Evolutionary conservation across 441 rosid species (phyloP).

Genomic region (Populus hybrid): DNA sequence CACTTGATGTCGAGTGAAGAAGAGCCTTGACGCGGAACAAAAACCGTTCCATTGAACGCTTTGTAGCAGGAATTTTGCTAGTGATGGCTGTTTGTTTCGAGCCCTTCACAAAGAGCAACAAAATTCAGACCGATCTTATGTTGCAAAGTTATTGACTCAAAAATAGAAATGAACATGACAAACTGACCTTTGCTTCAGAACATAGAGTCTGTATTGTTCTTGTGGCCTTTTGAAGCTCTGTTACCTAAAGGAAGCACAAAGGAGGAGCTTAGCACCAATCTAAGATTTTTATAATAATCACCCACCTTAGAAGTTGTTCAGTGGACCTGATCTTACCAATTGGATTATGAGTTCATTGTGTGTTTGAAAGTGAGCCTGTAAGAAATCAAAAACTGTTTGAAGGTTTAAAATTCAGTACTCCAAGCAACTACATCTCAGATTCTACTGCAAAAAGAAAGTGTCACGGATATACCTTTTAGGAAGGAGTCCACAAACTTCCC

Average conservation of each 20-base stretch:
- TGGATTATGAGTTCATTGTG: constrained; percentile 59
- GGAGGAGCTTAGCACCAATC: constrained; percentile 3
- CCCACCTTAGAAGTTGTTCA: neutral
- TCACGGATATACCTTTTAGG: constrained; percentile 55
- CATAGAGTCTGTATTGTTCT: constrained; percentile 83
- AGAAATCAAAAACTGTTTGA: constrained; percentile 65
- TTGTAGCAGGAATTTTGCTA: constrained; percentile 74
- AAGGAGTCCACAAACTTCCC: constrained; percentile 77
- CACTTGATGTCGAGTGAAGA: constrained; percentile 62
- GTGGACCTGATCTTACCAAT: constrained; percentile 45
- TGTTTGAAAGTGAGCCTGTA: constrained; percentile 64
- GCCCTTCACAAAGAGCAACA: constrained; percentile 45
- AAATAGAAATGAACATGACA: constrained; percentile 3
- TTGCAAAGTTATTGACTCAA: constrained; percentile 1
- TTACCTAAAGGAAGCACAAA: constrained; percentile 42
- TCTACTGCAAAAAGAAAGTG: constrained; percentile 11
- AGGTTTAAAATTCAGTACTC: constrained; percentile 19
- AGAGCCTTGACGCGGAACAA: constrained; percentile 81
- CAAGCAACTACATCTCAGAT: constrained; percentile 10
- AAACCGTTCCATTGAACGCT: constrained; percentile 80
- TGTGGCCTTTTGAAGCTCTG: constrained; percentile 84
- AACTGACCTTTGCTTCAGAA: constrained; percentile 88
- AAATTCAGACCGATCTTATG: constrained; percentile 1
- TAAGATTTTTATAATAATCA: neutral
- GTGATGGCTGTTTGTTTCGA: constrained; percentile 70